Conservation (phyloP, 2,329 filamentous ascomycete species). For the Cordyceps javanica region DNA sequence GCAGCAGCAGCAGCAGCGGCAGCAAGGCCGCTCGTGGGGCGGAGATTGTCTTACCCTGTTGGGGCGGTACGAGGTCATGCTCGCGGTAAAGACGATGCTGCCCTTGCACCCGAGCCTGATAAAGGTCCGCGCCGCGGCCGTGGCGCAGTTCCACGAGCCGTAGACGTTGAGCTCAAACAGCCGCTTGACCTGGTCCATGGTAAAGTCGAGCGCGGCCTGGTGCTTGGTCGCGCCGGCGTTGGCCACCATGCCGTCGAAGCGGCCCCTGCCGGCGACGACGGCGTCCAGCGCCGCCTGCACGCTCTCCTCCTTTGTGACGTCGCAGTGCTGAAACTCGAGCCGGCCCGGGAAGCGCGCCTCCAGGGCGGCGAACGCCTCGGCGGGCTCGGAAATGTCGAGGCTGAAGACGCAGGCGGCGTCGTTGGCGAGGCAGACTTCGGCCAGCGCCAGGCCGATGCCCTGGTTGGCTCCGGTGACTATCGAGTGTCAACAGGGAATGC, state of each 20-base stretch:
- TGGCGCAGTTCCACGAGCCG: conserved; percentile 39
- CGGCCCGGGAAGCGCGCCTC: conserved; percentile 34
- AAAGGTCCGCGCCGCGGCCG: conserved; percentile 36
- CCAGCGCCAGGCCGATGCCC: conserved; percentile 40
- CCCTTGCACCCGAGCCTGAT: conserved; percentile 29
- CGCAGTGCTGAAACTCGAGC: conserved; percentile 38
- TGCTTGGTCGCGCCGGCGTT: conserved; percentile 47
- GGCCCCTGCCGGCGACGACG: conserved; percentile 31
- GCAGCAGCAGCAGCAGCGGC: too few relatives aligned
- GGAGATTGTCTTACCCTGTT: conserved; percentile 31
- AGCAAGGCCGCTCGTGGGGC: background rate
- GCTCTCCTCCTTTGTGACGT: conserved; percentile 37
- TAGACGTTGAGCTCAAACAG: conserved; percentile 41
- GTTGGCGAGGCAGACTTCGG: conserved; percentile 40
- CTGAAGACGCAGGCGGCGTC: conserved; percentile 27
- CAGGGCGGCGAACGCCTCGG: conserved; percentile 23
- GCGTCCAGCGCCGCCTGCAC: conserved; percentile 34
- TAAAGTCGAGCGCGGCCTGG: conserved; percentile 40
- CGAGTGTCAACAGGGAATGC: too few relatives aligned
- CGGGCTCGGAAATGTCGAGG: conserved; percentile 23
- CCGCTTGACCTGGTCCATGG: conserved; percentile 22
- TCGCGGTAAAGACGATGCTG: conserved; percentile 38
- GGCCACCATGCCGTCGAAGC: conserved; percentile 41
- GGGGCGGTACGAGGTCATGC: conserved; percentile 41
- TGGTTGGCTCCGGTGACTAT: conserved; percentile 37